Evolutionary conservation across 164 flowering plant species (phyloP).

Genomic region (Sextonia rubra): DNA sequence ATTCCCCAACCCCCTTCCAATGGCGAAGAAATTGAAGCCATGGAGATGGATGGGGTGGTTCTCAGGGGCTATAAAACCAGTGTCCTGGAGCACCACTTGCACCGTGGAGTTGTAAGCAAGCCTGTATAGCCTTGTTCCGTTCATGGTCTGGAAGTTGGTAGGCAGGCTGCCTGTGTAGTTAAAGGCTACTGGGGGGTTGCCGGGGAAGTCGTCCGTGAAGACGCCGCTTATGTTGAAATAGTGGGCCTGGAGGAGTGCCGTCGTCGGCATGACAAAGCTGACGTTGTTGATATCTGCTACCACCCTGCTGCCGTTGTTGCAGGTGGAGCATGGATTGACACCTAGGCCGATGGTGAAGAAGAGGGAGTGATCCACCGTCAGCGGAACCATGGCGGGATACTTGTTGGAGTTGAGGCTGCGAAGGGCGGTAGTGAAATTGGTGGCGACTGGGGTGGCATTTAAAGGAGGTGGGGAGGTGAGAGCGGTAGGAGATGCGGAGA

Average conservation of each 20-base stretch:
- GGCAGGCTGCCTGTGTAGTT: slow-evolving; percentile 52
- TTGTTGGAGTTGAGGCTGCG: slow-evolving; percentile 55
- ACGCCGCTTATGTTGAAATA: slow-evolving; percentile 62
- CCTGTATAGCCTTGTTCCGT: slow-evolving; percentile 56
- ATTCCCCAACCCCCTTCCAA: slow-evolving; percentile 70
- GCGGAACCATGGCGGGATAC: slow-evolving; percentile 60
- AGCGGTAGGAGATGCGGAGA: slow-evolving; percentile 28
- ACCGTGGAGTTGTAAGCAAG: slow-evolving; percentile 54
- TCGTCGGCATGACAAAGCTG: slow-evolving; percentile 70
- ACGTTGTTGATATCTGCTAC: slow-evolving; percentile 71
- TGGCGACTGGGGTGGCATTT: slow-evolving; percentile 62
- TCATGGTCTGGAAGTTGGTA: slow-evolving; percentile 33
- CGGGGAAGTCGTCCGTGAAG: slow-evolving; percentile 72
- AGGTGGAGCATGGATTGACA: slow-evolving; percentile 56
- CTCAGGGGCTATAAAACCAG: slow-evolving; percentile 60
- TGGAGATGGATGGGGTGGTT: slow-evolving; percentile 80
- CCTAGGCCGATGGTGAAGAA: slow-evolving; percentile 70
- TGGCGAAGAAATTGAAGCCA: slow-evolving; percentile 72
- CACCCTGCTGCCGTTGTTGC: slow-evolving; percentile 61
- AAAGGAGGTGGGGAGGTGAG: slow-evolving; percentile 45
- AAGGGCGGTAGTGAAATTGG: slow-evolving; percentile 49
- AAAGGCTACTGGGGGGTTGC: slow-evolving; percentile 44
- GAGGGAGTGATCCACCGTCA: slow-evolving; percentile 44
- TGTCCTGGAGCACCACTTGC: slow-evolving; percentile 66
- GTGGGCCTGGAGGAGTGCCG: slow-evolving; percentile 67